A percentile compares a stretch with the other conserved stretches of the same genome.
Evolutionary conservation across 2,329 filamentous ascomycete species (phyloP).

Genomic region (Leptographium lundbergii): DNA sequence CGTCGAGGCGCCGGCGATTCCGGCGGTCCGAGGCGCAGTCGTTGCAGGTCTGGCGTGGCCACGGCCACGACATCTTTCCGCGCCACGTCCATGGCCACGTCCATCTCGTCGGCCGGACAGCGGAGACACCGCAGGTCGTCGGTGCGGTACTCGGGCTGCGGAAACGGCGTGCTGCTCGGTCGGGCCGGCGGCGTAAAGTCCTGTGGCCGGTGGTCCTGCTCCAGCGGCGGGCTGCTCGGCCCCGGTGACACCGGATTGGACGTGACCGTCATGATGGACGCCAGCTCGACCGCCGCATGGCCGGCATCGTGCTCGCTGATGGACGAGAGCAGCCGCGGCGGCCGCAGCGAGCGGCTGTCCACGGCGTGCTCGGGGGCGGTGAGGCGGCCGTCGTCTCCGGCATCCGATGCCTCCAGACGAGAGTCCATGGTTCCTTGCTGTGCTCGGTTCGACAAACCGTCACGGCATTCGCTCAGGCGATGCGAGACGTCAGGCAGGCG

Average conservation of each 20-base stretch:
- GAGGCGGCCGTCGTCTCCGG: not conserved
- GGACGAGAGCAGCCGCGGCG: slow-evolving; percentile 5
- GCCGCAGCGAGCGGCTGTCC: not conserved
- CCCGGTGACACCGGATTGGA: slow-evolving; percentile 45
- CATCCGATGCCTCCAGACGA: not conserved
- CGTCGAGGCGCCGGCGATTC: slow-evolving; percentile 8
- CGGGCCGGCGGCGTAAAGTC: slow-evolving; percentile 38
- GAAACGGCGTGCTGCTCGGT: slow-evolving; percentile 49
- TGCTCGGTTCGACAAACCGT: not conserved
- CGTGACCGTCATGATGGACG: slow-evolving; percentile 31
- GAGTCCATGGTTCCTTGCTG: slow-evolving; percentile 2
- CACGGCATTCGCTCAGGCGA: not conserved
- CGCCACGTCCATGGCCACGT: not conserved
- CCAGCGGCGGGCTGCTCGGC: slow-evolving; percentile 36
- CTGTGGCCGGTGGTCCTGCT: slow-evolving; percentile 31
- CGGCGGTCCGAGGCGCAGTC: slow-evolving; percentile 4
- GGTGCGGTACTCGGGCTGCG: slow-evolving; percentile 37
- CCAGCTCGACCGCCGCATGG: slow-evolving; percentile 27
- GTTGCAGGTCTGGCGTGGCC: not conserved
- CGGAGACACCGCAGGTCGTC: slow-evolving; percentile 28
- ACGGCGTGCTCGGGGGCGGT: not conserved
- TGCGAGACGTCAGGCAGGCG: not conserved
- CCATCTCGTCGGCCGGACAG: slow-evolving; percentile 18
- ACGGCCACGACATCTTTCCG: not conserved
- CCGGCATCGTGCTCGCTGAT: slow-evolving; percentile 21